Evolutionary conservation across 2,329 filamentous ascomycete species (phyloP).

Genomic region (Neospermospora avenae): DNA sequence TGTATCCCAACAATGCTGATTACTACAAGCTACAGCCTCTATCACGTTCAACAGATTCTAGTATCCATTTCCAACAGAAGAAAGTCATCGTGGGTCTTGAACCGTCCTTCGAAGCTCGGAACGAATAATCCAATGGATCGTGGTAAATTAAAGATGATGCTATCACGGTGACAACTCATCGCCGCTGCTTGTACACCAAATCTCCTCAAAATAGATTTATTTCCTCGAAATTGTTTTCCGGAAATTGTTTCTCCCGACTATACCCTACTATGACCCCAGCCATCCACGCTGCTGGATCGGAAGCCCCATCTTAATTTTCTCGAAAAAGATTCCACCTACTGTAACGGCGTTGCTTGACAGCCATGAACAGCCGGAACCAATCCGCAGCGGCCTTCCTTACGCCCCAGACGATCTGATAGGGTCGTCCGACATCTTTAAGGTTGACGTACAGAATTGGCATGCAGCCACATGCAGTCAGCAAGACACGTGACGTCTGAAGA

Average conservation of each 20-base stretch:
- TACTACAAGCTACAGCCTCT: neutral
- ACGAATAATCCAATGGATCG: neutral
- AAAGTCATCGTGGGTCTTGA: neutral
- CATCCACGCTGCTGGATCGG: neutral
- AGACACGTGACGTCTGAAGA: neutral
- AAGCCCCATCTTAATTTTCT: neutral
- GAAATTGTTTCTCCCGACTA: neutral
- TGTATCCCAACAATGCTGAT: neutral
- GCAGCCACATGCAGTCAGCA: neutral
- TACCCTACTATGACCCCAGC: neutral
- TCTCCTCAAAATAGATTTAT: constrained; percentile 1
- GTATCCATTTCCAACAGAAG: neutral
- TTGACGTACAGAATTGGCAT: neutral
- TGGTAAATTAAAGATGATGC: neutral
- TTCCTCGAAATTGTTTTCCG: neutral
- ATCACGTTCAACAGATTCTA: neutral
- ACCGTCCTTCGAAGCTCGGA: neutral
- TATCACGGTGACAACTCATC: neutral
- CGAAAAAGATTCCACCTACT: neutral
- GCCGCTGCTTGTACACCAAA: neutral
- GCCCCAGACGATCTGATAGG: neutral
- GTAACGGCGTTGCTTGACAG: neutral
- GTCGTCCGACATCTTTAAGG: neutral
- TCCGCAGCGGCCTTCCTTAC: neutral
- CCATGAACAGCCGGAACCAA: neutral